Evolutionary conservation across 164 flowering plant species (phyloP).

Genomic region (Cinnamomum micranthum): DNA sequence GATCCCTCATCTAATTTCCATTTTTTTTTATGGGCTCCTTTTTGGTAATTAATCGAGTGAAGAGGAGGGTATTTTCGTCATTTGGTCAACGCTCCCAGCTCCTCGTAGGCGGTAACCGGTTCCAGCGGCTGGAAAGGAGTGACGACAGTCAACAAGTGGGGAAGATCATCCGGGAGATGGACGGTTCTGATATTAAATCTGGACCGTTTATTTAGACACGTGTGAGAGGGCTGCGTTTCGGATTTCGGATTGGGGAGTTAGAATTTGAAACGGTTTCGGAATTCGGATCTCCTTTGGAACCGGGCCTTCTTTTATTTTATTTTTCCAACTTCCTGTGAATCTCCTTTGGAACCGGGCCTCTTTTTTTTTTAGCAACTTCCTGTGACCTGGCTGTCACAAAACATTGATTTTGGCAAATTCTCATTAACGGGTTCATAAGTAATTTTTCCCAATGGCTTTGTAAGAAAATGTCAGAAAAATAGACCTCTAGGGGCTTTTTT

Average conservation of each 20-base stretch:
- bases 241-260: neutral
- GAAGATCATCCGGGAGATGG: neutral
- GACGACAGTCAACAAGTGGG: slow-evolving; percentile 15
- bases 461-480: no score
- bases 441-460: no score
- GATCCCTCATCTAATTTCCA: neutral
- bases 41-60: neutral
- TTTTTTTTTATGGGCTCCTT: neutral
- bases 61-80: slow-evolving; percentile 9
- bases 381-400: no score
- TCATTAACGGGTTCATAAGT: no score
- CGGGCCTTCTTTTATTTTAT: slow-evolving; percentile 10
- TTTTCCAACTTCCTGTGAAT: neutral
- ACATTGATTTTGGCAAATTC: no score
- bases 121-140: slow-evolving; percentile 27
- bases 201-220: slow-evolving; percentile 1
- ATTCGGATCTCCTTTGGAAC: slow-evolving; percentile 21
- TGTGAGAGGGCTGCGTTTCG: neutral
- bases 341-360: slow-evolving; percentile 24
- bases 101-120: slow-evolving; percentile 17
- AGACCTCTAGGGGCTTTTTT: no score
- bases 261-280: no score
- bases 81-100: neutral
- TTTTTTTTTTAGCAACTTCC: no score
- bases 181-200: slow-evolving; percentile 9